Percentiles rank a stretch among this genome's conserved stretches.
phyloP scores from a whole-genome alignment of 257 asterid species.

The Nicotiana obtusifolia region DNA sequence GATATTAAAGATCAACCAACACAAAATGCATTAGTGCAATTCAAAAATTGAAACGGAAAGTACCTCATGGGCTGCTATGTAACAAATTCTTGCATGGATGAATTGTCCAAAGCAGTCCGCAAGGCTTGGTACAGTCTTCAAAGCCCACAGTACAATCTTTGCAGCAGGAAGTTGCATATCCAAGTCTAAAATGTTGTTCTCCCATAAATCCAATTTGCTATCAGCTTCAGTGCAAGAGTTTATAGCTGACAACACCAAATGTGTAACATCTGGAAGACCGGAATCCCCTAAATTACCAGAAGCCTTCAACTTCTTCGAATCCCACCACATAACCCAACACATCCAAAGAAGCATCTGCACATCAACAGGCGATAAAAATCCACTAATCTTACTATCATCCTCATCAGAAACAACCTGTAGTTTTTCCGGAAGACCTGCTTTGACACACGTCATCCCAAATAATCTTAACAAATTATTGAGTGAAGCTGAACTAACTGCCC shows the following conservation, averaged over 20 bases:
- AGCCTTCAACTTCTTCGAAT: conserved; percentile 38
- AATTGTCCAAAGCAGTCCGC: conserved; percentile 74
- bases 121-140: conserved; percentile 66
- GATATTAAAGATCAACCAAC: not conserved
- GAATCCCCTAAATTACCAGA: conserved; percentile 21
- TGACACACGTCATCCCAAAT: conserved; percentile 36
- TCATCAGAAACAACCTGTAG: conserved; percentile 56
- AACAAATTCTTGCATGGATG: conserved; percentile 54
- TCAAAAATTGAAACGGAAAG: not conserved
- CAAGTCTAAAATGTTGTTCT: conserved; percentile 31
- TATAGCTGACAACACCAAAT: conserved; percentile 60
- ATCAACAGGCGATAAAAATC: conserved; percentile 44
- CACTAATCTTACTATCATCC: conserved; percentile 58
- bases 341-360: conserved; percentile 49
- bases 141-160: conserved; percentile 62
- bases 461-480: conserved; percentile 50
- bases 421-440: conserved; percentile 59
- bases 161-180: conserved; percentile 58
- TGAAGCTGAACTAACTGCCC: conserved; percentile 54
- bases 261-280: conserved; percentile 62
- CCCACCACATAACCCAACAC: conserved; percentile 74
- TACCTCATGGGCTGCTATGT: conserved; percentile 42
- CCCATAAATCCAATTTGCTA: conserved; percentile 47
- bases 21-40: not conserved
- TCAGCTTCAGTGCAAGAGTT: conserved; percentile 47